phyloP scores from a whole-genome alignment of 805 yeast species.

The Barnettozyma vustinii region DNA sequence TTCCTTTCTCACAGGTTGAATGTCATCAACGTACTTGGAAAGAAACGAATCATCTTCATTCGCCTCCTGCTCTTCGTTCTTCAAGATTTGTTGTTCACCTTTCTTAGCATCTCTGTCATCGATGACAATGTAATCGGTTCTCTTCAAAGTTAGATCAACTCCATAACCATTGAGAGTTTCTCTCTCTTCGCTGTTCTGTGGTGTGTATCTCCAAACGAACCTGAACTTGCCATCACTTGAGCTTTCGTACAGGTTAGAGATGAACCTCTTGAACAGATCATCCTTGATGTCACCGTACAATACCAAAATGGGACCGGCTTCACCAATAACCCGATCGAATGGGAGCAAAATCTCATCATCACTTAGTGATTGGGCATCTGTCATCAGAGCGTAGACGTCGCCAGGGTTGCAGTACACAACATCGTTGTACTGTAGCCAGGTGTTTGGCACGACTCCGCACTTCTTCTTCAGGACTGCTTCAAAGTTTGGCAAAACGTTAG shows the following conservation, averaged over 20 bases:
- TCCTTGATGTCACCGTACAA: conserved; percentile 62
- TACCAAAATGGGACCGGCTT: conserved; percentile 44
- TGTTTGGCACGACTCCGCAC: conserved; percentile 24
- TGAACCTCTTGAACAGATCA: conserved; percentile 48
- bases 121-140: conserved; percentile 60
- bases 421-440: conserved; percentile 51
- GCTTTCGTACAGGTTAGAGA: conserved; percentile 51
- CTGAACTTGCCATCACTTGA: conserved; percentile 62
- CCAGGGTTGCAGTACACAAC: conserved; percentile 57
- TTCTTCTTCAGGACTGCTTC: conserved; percentile 17
- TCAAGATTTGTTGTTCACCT: conserved; percentile 23
- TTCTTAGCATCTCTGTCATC: conserved; percentile 47
- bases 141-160: conserved; percentile 54
- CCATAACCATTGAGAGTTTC: conserved; percentile 58
- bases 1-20: conserved; percentile 27
- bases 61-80: conserved; percentile 4
- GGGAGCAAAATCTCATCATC: conserved; percentile 27
- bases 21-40: conserved; percentile 24
- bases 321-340: conserved; percentile 66
- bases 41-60: conserved; percentile 13
- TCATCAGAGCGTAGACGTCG: conserved; percentile 75
- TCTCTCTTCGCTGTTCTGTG: conserved; percentile 23
- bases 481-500: conserved; percentile 27
- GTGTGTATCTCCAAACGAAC: conserved; percentile 71
- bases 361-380: conserved; percentile 27